Conservation (phyloP, 2,329 filamentous ascomycete genomes). For the Sporothrix luriei region DNA sequence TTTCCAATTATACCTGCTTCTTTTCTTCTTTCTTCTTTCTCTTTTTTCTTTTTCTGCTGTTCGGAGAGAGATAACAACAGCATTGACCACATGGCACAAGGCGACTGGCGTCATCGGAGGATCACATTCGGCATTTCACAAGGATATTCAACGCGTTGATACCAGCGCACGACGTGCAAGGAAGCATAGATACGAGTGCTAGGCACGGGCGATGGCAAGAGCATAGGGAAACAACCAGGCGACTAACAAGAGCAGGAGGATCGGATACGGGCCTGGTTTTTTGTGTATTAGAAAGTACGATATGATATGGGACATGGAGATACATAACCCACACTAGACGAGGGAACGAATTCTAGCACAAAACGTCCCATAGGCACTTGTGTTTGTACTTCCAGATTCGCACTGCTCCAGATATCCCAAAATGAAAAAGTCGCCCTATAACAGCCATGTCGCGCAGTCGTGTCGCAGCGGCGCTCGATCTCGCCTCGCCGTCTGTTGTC, state of each 20-base stretch:
- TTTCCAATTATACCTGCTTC: too few relatives aligned
- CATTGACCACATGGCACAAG: constrained; percentile 21
- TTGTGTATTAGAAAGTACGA: neutral
- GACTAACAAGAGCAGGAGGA: neutral
- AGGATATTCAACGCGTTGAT: neutral
- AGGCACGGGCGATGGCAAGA: too few relatives aligned
- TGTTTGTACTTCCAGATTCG: neutral
- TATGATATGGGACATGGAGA: neutral
- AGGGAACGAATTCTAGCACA: neutral
- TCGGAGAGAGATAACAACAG: neutral
- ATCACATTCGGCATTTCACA: neutral
- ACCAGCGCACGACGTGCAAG: neutral
- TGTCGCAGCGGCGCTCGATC: constrained; percentile 9
- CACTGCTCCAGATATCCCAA: neutral
- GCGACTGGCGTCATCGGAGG: constrained; percentile 29
- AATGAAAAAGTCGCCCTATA: constrained; percentile 14
- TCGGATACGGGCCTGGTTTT: neutral
- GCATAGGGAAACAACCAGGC: neutral
- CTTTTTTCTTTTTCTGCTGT: constrained; percentile 7
- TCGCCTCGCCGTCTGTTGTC: constrained; percentile 6
- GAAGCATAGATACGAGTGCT: neutral
- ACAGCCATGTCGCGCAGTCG: neutral
- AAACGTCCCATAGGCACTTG: neutral
- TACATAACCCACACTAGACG: neutral
- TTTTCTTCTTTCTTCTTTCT: neutral